phyloP scores from a whole-genome alignment of 805 yeast genomes.

The Kodamaea nitidulidarum region DNA sequence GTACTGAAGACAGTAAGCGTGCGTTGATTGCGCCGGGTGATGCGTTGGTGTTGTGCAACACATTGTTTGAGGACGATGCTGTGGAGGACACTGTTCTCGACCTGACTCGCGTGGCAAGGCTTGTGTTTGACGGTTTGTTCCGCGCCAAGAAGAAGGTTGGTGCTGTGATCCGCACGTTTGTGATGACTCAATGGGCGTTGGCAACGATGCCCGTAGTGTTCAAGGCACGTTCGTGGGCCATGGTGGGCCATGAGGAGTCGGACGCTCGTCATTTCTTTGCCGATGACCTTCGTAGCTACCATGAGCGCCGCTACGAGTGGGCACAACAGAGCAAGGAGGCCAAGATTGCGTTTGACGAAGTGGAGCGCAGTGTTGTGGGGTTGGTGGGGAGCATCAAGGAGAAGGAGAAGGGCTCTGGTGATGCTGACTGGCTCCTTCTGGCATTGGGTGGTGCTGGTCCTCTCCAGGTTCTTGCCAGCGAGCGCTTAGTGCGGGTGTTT shows the following conservation, averaged over 20 bases:
- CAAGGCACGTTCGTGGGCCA: constrained; percentile 44
- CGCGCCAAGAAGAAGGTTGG: constrained; percentile 53
- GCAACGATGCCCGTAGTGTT: constrained; percentile 33
- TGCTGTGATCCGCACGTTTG: constrained; percentile 53
- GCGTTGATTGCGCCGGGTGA: constrained; percentile 66
- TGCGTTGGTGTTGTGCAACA: constrained; percentile 38
- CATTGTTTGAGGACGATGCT: constrained; percentile 17
- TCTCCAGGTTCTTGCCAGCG: constrained; percentile 42
- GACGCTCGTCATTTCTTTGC: constrained; percentile 26
- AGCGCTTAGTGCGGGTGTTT: constrained; percentile 55
- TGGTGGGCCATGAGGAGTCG: constrained; percentile 17
- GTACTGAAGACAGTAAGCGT: constrained; percentile 38
- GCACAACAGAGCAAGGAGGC: constrained; percentile 39
- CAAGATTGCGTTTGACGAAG: constrained; percentile 45
- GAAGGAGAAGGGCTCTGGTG: constrained; percentile 46
- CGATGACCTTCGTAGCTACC: constrained; percentile 26
- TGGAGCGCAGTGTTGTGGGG: constrained; percentile 59
- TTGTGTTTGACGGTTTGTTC: constrained; percentile 33
- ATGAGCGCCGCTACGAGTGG: constrained; percentile 44
- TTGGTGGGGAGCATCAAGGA: constrained; percentile 46
- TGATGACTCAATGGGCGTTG: constrained; percentile 62
- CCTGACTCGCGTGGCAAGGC: constrained; percentile 18
- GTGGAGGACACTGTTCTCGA: constrained; percentile 31
- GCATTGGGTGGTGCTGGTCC: constrained; percentile 42
- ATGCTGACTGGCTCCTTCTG: constrained; percentile 54